A percentile compares a stretch with the other conserved stretches of the same genome.
phyloP scores from a whole-genome alignment of 495 filamentous ascomycete genomes.

The Aeminium ludgeri region DNA sequence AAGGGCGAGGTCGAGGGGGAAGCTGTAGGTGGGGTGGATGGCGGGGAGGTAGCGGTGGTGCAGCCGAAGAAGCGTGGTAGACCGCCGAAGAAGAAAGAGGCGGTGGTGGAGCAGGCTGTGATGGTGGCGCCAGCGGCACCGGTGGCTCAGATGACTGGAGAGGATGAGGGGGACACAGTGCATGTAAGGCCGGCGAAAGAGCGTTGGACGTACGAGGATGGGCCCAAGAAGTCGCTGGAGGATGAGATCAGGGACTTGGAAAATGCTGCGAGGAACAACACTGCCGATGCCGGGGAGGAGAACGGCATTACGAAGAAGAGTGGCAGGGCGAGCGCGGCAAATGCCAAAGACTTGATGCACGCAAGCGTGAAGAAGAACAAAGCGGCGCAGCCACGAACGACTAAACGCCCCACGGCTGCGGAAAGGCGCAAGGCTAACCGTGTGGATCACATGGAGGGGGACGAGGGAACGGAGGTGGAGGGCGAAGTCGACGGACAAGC shows the following conservation, averaged over 20 bases:
- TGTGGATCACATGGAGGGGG: not conserved
- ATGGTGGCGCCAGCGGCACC: not conserved
- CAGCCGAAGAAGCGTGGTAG: not conserved
- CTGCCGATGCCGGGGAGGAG: not conserved
- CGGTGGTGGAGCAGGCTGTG: too few species aligned
- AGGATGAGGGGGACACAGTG: not conserved
- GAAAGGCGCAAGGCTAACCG: not conserved
- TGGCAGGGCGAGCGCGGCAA: not conserved
- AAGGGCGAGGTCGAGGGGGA: not conserved
- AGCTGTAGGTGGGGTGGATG: not conserved
- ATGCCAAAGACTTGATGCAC: not conserved
- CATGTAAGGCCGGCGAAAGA: not conserved
- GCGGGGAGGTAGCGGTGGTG: not conserved
- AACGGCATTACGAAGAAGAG: conserved; percentile 1
- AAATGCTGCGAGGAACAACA: conserved; percentile 3
- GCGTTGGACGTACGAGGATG: not conserved
- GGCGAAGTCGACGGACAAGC: not conserved
- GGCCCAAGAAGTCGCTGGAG: conserved; percentile 10
- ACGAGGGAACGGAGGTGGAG: not conserved
- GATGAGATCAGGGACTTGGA: conserved; percentile 13
- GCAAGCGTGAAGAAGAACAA: not conserved
- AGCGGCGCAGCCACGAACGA: not conserved
- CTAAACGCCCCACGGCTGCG: not conserved
- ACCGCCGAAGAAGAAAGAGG: not conserved
- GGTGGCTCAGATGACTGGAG: not conserved